phyloP scores from a whole-genome alignment of 2,329 filamentous ascomycete genomes.

The Aplosporella prunicola region DNA sequence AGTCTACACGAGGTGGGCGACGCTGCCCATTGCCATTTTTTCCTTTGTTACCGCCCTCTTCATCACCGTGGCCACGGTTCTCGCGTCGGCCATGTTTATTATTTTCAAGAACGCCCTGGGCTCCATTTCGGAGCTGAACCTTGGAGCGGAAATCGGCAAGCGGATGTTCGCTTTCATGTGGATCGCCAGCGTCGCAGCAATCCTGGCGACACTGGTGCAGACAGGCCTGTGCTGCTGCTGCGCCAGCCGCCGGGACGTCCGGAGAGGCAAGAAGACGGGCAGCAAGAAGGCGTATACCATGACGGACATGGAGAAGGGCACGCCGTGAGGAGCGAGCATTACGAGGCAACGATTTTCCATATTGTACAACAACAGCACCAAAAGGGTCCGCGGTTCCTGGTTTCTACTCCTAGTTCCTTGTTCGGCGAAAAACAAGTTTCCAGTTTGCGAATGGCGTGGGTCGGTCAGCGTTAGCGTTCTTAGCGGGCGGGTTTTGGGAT shows the following conservation, averaged over 20 bases:
- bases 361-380: too few relatives aligned
- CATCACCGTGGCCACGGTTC: constrained; percentile 58
- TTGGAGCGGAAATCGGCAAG: constrained; percentile 57
- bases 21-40: constrained; percentile 58
- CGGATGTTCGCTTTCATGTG: constrained; percentile 87
- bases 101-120: constrained; percentile 72
- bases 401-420: too few relatives aligned
- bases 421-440: too few relatives aligned
- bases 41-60: constrained; percentile 58
- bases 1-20: constrained; percentile 44
- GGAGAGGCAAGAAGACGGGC: constrained; percentile 37
- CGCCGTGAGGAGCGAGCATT: neutral
- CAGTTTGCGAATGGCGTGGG: constrained; percentile 1
- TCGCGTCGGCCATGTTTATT: constrained; percentile 75
- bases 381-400: too few relatives aligned
- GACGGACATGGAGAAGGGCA: constrained; percentile 10
- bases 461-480: neutral
- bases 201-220: constrained; percentile 63
- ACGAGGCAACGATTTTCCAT: too few relatives aligned
- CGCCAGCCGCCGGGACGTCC: constrained; percentile 46
- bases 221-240: constrained; percentile 72
- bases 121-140: constrained; percentile 62
- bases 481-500: too few relatives aligned
- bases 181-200: constrained; percentile 58
- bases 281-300: constrained; percentile 18